Conservation (phyloP, 805 yeast genomes). For the Candida pini region DNA sequence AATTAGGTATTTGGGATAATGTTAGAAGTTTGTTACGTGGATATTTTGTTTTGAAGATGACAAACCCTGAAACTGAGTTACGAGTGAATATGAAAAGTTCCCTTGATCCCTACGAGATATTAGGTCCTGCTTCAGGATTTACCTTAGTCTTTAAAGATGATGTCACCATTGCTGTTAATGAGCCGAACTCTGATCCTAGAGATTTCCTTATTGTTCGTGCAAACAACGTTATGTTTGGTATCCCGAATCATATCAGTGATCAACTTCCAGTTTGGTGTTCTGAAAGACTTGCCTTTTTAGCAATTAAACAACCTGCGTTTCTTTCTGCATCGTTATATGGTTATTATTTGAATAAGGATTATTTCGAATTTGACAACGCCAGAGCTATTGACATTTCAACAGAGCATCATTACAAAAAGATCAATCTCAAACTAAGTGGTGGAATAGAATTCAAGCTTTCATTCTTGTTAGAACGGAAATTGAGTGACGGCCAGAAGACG, state of each 20-base stretch:
- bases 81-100: conserved; percentile 68
- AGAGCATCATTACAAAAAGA: conserved; percentile 38
- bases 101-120: conserved; percentile 68
- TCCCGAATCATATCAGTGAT: conserved; percentile 66
- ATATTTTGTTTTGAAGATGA: conserved; percentile 42
- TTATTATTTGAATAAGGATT: conserved; percentile 15
- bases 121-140: conserved; percentile 70
- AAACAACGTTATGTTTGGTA: conserved; percentile 57
- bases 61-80: conserved; percentile 39
- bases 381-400: conserved; percentile 5
- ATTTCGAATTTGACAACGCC: conserved; percentile 9
- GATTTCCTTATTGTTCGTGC: conserved; percentile 62
- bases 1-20: conserved; percentile 92
- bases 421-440: conserved; percentile 54
- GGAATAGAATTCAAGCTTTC: conserved; percentile 56
- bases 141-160: conserved; percentile 63
- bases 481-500: conserved; percentile 31
- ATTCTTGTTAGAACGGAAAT: conserved; percentile 46
- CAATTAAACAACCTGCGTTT: conserved; percentile 26
- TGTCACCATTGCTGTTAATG: conserved; percentile 57
- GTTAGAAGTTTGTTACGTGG: conserved; percentile 75
- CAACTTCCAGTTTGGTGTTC: conserved; percentile 57
- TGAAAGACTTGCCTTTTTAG: conserved; percentile 40
- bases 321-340: conserved; percentile 22
- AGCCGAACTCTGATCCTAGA: conserved; percentile 55